Conservation (phyloP, 345 rosid species). For the Salix koriyanagi region DNA sequence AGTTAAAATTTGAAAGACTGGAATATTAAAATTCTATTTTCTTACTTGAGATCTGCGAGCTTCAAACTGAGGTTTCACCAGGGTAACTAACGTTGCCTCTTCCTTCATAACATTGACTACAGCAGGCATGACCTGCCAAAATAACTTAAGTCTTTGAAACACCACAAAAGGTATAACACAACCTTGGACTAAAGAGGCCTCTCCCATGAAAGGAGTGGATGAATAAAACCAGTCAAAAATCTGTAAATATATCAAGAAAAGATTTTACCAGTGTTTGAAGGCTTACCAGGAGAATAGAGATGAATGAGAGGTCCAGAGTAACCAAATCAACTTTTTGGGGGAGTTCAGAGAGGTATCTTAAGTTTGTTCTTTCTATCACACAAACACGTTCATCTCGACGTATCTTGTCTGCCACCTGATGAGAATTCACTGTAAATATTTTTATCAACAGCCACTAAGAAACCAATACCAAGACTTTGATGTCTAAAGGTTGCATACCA, state of each 20-base stretch:
- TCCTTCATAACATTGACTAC: constrained; percentile 79
- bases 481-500: neutral
- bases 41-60: constrained; percentile 88
- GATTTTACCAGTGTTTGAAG: constrained; percentile 6
- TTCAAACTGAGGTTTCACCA: constrained; percentile 94
- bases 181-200: neutral
- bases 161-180: neutral
- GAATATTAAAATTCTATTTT: neutral
- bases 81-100: constrained; percentile 62
- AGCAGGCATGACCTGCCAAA: constrained; percentile 82
- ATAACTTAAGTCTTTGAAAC: neutral
- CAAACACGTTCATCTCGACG: constrained; percentile 69
- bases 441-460: constrained; percentile 8
- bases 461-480: constrained; percentile 3
- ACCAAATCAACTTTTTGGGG: constrained; percentile 88
- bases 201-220: neutral
- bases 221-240: neutral
- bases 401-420: constrained; percentile 86
- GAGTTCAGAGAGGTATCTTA: constrained; percentile 77
- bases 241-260: neutral
- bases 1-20: too few relatives aligned
- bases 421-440: constrained; percentile 9
- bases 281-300: constrained; percentile 76
- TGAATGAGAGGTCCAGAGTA: constrained; percentile 93
- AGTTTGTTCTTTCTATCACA: constrained; percentile 77